These are phyloP conservation scores for Corrigiola litoralis DNA, from an alignment of 179 eudicot species.

Conservation along the genomic window DNA sequence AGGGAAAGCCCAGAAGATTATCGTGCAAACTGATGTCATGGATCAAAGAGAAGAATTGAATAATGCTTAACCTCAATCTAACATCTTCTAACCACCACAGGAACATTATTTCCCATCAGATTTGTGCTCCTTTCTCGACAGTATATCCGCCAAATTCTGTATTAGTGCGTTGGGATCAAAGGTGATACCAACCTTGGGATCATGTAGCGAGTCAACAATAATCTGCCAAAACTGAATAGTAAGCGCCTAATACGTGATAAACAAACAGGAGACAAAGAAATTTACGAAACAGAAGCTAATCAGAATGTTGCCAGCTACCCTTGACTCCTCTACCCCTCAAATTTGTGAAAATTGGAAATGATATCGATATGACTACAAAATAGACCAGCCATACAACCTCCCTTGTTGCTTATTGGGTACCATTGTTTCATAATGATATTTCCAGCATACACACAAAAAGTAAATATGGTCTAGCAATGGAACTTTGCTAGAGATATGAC, in stretches of 20 bases:
- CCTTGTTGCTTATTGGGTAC: too few relatives aligned
- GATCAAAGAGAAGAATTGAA: background rate
- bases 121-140: slow-evolving; percentile 20
- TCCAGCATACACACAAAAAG: background rate
- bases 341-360: too few relatives aligned
- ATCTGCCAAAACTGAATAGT: slow-evolving; percentile 44
- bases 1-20: background rate
- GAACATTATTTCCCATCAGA: slow-evolving; percentile 6
- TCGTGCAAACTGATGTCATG: background rate
- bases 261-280: too few relatives aligned
- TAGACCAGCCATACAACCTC: too few relatives aligned
- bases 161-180: slow-evolving; percentile 74
- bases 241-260: background rate
- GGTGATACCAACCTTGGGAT: slow-evolving; percentile 64
- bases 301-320: too few relatives aligned
- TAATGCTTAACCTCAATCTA: background rate
- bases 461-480: too few relatives aligned
- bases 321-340: too few relatives aligned
- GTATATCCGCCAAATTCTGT: slow-evolving; percentile 57
- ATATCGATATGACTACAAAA: too few relatives aligned
- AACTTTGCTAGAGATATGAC: background rate
- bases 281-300: too few relatives aligned
- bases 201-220: slow-evolving; percentile 61
- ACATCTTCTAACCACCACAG: background rate
- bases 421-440: background rate